phyloP scores from a whole-genome alignment of 1,139 yeast genomes.

The Pichia inconspicua region DNA sequence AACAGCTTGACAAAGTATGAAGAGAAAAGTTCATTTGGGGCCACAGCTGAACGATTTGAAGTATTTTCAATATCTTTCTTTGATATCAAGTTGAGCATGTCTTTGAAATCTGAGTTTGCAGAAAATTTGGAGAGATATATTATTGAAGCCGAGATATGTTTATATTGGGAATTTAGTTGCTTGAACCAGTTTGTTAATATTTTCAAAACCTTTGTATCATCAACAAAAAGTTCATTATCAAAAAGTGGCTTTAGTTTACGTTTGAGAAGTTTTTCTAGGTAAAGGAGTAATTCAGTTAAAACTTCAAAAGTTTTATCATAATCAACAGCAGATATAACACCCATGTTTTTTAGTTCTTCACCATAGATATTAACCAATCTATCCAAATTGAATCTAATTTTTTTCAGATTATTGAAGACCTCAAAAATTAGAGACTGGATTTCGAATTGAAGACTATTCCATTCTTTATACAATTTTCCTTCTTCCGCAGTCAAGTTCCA shows the following conservation, averaged over 20 bases:
- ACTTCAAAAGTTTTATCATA: conserved; percentile 25
- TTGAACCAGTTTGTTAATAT: conserved; percentile 20
- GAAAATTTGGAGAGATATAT: conserved; percentile 24
- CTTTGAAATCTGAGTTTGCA: conserved; percentile 19
- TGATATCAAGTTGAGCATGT: conserved; percentile 18
- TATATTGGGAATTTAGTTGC: conserved; percentile 21
- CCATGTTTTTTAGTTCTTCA: conserved; percentile 17
- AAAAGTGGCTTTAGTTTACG: conserved; percentile 22
- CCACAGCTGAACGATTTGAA: conserved; percentile 21
- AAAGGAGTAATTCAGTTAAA: conserved; percentile 19
- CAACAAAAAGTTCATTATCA: conserved; percentile 23
- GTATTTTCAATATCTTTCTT: conserved; percentile 15
- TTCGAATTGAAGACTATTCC: conserved; percentile 24
- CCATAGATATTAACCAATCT: conserved; percentile 43
- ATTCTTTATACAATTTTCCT: conserved; percentile 13
- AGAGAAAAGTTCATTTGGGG: conserved; percentile 23
- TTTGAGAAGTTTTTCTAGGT: conserved; percentile 21
- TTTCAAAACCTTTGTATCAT: conserved; percentile 21
- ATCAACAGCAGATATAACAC: conserved; percentile 17
- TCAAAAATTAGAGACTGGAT: conserved; percentile 24
- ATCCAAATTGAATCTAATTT: conserved; percentile 37
- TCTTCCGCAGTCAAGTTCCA: conserved; percentile 25
- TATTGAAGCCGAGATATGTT: conserved; percentile 23
- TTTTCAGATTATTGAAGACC: conserved; percentile 14
- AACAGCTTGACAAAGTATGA: conserved; percentile 25